phyloP scores from a whole-genome alignment of 2,329 filamentous ascomycete species.

The Lachnellula cervina region DNA sequence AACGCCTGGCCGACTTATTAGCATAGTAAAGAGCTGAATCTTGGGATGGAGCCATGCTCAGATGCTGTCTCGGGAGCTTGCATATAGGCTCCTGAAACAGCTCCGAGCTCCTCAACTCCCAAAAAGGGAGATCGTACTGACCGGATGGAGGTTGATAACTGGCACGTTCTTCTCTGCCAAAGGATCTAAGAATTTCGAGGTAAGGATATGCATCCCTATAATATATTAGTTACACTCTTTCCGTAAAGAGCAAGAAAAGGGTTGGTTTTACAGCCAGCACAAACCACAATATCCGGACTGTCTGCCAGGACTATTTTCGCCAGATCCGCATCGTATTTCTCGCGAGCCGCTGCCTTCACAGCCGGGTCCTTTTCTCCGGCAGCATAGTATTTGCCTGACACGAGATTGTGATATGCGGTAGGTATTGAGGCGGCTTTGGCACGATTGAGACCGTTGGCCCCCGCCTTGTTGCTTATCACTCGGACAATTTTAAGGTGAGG shows the following conservation, averaged over 20 bases:
- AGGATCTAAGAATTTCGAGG: conserved; percentile 55
- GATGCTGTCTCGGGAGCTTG: no score
- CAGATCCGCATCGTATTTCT: conserved; percentile 62
- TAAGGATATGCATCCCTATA: conserved; percentile 55
- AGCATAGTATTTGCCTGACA: conserved; percentile 42
- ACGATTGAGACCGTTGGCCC: conserved; percentile 59
- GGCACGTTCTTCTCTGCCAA: conserved; percentile 48
- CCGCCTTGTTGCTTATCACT: conserved; percentile 62
- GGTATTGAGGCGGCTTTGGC: conserved; percentile 55
- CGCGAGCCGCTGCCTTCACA: conserved; percentile 45
- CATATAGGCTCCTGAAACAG: no score
- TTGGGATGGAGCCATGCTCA: no score
- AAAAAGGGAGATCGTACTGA: no score
- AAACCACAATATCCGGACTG: conserved; percentile 58
- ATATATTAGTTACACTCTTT: no score
- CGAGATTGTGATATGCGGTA: conserved; percentile 61
- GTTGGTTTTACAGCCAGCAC: conserved; percentile 52
- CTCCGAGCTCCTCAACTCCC: no score
- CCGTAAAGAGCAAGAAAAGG: no score
- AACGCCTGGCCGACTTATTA: no score
- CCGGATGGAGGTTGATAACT: conserved; percentile 67
- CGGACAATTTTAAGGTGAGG: conserved; percentile 48
- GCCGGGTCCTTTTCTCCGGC: conserved; percentile 37
- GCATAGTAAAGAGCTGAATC: no score
- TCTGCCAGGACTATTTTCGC: conserved; percentile 51